Evolutionary conservation across 495 filamentous ascomycete genomes (phyloP), one percentile per base, ranked within the genome.

Genomic region (Podospora tetraspora): DNA sequence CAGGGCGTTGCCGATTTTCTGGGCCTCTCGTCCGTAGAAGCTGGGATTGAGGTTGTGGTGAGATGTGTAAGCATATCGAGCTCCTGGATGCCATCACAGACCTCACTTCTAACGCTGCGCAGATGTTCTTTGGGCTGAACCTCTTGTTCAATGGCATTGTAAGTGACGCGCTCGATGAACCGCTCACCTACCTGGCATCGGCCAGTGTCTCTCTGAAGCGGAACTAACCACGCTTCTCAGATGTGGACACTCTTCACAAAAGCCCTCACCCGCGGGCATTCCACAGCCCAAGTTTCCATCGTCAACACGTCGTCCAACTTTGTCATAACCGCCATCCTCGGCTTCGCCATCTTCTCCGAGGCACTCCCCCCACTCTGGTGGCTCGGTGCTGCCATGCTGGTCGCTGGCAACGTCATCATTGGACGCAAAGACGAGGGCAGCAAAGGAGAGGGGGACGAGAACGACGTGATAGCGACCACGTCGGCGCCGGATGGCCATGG

Each of bases 271-370:
- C 87, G 89, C 30, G 91, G 90, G 1, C 83, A 89, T 43, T 96
- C 92, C 1, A 96, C 95, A 8, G 93, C 92, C 0, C 93, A 94
- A 71, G 95, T 97, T 58, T 91, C 89, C 37, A 91, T 99, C 76
- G 89, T 97, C 69, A 99, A 99, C 75, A 97, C 94, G 4, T 90
- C 91, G 25, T 83, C 91, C 13, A 99, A 99, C 81, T 99, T 99
- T 81, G 81, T 97, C 72, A 77, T 95, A 64, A 97, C 94, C 1
- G 95, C 95, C 11, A 61, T 98, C n/a, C 78, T 96, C 25, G 93
- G 95, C 52, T 63, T 75, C 70, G 70, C 67, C 68, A 77, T 76
- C 74, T 79, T 81, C 68, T 74, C 78, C 57, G 66, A 84, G 68
- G 56, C 76, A 24, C 69, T 84, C 34, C 74, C 78, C 10, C 88